These are phyloP conservation scores for Scolecobasidium constrictum DNA, from an alignment of 2,329 filamentous ascomycete species.

Conservation along the genomic window DNA sequence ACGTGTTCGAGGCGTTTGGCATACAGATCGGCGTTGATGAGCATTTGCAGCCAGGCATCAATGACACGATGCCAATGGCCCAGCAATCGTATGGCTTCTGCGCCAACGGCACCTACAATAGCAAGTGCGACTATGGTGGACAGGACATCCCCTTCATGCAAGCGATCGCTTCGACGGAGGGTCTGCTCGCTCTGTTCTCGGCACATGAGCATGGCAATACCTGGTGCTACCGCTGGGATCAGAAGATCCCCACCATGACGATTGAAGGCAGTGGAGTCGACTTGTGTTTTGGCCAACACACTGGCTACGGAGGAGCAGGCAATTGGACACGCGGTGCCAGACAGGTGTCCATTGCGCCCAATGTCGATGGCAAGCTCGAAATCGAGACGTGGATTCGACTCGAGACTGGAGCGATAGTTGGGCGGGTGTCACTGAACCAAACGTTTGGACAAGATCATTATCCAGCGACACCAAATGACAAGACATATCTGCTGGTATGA, in stretches of 20 bases:
- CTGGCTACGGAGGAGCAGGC: constrained; percentile 61
- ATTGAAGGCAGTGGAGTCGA: constrained; percentile 32
- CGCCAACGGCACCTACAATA: constrained; percentile 22
- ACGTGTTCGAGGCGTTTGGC: constrained; percentile 32
- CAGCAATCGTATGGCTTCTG: constrained; percentile 34
- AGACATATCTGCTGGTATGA: too few species aligned
- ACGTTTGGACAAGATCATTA: constrained; percentile 50
- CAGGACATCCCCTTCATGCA: constrained; percentile 54
- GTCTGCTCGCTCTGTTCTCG: constrained; percentile 48
- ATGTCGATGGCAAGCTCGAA: too few species aligned
- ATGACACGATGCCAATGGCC: constrained; percentile 30
- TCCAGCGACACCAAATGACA: too few species aligned
- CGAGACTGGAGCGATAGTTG: constrained; percentile 43
- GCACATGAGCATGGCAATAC: constrained; percentile 50
- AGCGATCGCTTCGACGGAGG: constrained; percentile 45
- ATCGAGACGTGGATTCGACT: constrained; percentile 52
- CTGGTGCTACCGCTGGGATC: constrained; percentile 36
- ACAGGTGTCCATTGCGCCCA: too few species aligned
- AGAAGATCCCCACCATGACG: constrained; percentile 18
- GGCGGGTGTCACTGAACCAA: constrained; percentile 43
- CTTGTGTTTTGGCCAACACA: constrained; percentile 53
- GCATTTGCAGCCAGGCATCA: constrained; percentile 34
- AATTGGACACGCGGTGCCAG: constrained; percentile 51
- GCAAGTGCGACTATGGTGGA: too few species aligned
- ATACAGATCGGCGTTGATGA: constrained; percentile 30